Base-by-base conservation (phyloP, 164 flowering plant genomes). In the Vitis cinerea region DNA sequence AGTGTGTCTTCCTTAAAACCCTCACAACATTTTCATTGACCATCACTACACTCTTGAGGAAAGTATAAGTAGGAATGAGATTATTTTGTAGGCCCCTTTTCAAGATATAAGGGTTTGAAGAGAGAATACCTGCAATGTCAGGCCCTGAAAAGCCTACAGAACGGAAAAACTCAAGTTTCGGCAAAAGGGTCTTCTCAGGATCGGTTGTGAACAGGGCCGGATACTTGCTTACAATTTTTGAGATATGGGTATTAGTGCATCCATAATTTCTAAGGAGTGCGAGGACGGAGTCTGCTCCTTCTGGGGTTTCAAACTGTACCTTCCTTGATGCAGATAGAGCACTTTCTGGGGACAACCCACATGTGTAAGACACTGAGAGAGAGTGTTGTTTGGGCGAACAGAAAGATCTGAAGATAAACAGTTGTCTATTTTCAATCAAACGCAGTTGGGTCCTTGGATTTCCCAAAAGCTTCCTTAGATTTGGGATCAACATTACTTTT, bases 121-220 rank as follows among this genome's bases (percentile, higher is more conserved):
- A 64, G 5, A 78, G 12, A 27, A 70, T 8, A 11, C 37, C 10
- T 0, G 73, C 61, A 10, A 82, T 59, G 10, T 51, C 83, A 9
- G 56, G 2, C 1, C n/a, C 11, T 1, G 71, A 60, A 61, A 78
- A 2, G 4, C 84, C 86, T 8, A 80, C 44, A 3, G 79, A 74
- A 1, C 29, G 59, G 56, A 80, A 70, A 72, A 83, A 81, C 14
- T 83, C 61, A 9, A 83, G 63, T 55, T 85, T 80, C 17, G 85
- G 84, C 62, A 72, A n/a, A 27, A 84, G 69, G 75, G 72, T 75
- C 19, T 70, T 68, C 7, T 79, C 59, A 6, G 76, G 70, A 49
- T 69, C 50, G 16, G 72, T 54, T 14, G 70, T 10, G 11, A 85
- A 78, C 1, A 80, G 9, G 3, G 0, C 0, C 2, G 84, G 83